A percentile compares a stretch with the other conserved stretches of the same genome.
These are phyloP conservation scores for Phialemonium atrogriseum DNA, from an alignment of 2,329 filamentous ascomycete genomes.

Conservation along the genomic window DNA sequence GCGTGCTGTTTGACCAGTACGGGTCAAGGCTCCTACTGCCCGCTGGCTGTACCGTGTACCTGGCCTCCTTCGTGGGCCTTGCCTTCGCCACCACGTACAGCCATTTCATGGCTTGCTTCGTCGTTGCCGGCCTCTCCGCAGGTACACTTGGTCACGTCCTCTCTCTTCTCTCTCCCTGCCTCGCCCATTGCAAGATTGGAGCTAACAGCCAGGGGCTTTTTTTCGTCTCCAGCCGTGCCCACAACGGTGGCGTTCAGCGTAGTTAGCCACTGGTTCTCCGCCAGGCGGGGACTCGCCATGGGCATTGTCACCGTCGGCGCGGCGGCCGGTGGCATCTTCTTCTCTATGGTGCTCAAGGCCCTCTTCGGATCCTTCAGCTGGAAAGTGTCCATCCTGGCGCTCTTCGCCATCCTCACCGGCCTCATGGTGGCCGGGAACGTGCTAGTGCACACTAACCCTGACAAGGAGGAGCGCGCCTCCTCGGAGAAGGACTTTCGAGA, in stretches of 20 bases:
- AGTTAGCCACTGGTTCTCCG: constrained; percentile 18
- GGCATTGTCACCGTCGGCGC: constrained; percentile 18
- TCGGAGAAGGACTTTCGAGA: constrained; percentile 5
- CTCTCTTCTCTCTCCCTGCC: constrained; percentile 1
- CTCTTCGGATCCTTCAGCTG: constrained; percentile 16
- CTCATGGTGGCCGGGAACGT: constrained; percentile 13
- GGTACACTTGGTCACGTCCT: constrained; percentile 9
- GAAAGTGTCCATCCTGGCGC: constrained; percentile 12
- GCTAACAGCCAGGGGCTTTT: background rate
- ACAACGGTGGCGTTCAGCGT: constrained; percentile 17
- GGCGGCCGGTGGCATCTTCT: constrained; percentile 21
- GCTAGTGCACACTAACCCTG: constrained; percentile 15
- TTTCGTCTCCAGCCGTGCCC: constrained; percentile 11
- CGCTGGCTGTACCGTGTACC: constrained; percentile 13
- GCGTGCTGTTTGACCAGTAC: constrained; percentile 16
- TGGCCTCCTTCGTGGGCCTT: constrained; percentile 17
- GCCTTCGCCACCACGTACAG: constrained; percentile 18
- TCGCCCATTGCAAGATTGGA: too few relatives aligned
- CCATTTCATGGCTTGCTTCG: constrained; percentile 20
- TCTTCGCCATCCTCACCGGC: constrained; percentile 13
- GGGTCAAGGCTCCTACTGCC: constrained; percentile 12
- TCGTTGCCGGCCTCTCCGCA: constrained; percentile 16
- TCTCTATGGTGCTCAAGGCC: constrained; percentile 17
- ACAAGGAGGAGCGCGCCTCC: too few relatives aligned
- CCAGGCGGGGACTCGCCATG: constrained; percentile 12